Percentiles rank a stretch among this genome's conserved stretches.
Conservation (phyloP, 345 rosid species). For the rapeseed (Brassica napus) region Da-Ae NC_063435.1:11072501-11073000, state of each 20-base stretch:
- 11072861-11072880: neutral
- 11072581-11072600: neutral
- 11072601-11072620: neutral
- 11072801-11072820: too few species aligned
- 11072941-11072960: neutral
- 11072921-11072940: neutral
- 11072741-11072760: too few species aligned
- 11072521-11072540: neutral
- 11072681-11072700: too few species aligned
- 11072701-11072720: too few species aligned
- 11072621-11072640: neutral
- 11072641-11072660: too few species aligned
- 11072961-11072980: neutral
- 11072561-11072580: neutral
- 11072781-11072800: too few species aligned
- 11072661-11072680: too few species aligned
- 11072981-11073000: slow-evolving; percentile 16
- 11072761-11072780: too few species aligned
- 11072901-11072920: neutral
- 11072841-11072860: too few species aligned
- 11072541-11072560: neutral
- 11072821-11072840: too few species aligned
- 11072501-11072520: neutral
- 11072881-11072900: neutral
- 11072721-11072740: too few species aligned